Base-by-base conservation (phyloP, 441 rosid species). In the Breynia disticha region DNA sequence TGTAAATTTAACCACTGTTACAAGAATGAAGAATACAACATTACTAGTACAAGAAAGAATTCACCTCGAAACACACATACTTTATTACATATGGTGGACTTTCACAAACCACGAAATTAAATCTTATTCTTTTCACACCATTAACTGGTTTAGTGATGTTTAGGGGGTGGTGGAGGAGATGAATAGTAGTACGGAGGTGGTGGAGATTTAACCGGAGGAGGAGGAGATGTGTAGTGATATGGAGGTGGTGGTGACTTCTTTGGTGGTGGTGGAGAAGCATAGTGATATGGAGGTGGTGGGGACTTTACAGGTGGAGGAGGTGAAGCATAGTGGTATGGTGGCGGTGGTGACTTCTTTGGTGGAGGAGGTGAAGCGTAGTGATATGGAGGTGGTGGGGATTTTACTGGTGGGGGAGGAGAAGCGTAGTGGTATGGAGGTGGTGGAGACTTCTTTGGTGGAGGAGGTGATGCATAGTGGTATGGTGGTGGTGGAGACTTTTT, bases 281-380 rank as follows among this genome's bases (percentile, higher is more conserved):
- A 55, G 50, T 52, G 54, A 9, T 57, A 60, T 21, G 47, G 21
- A 7, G 57, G 48, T 10, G 71, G 54, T 9, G 57, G 37, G 0
- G 57, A 51, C 22, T 48, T 19, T 15, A 7, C 11, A 1, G 61
- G 53, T 0, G 54, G 47, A 0, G 52, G 46, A 12, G 54, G 61
- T 5, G 61, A 48, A 10, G 7, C 13, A 32, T 20, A 21, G 8
- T 48, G 51, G 28, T 48, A 48, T 48, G 62, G 54, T 8, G 63
- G 55, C 7, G 63, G 24, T 0, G 43, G 39, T 0, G 35, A 20
- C 10, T 42, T 14, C 14, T 13, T 32, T 13, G 45, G 56, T 0
- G 56, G 56, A 12, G 56, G 56, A 0, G 56, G 56, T 3, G 56
- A 52, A 3, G 45, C 0, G 45, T 52, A 52, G 24, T 52, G 46